These are phyloP conservation scores for Candida methanosorbosa DNA, from an alignment of 805 yeast species.

Conservation along the genomic window DNA sequence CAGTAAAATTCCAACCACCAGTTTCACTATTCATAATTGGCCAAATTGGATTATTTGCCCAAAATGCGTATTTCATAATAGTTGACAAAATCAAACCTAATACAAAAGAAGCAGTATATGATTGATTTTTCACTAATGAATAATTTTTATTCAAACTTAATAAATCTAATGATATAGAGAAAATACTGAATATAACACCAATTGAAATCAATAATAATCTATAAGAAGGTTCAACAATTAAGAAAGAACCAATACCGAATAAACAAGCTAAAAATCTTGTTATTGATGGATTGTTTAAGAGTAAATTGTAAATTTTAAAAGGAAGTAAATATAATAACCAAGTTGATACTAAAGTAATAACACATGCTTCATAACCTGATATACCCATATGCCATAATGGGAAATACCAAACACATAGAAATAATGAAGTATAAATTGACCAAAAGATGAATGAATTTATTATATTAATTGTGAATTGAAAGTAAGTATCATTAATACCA, in stretches of 20 bases:
- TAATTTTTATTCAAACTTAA: neutral
- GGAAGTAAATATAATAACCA: constrained; percentile 28
- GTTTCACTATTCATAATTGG: constrained; percentile 80
- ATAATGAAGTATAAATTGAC: constrained; percentile 74
- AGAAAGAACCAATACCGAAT: constrained; percentile 70
- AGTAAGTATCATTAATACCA: constrained; percentile 15
- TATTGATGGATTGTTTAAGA: constrained; percentile 33
- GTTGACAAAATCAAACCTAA: constrained; percentile 71
- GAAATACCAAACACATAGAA: constrained; percentile 90
- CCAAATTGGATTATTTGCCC: constrained; percentile 93
- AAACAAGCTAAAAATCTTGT: constrained; percentile 47
- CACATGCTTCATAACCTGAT: constrained; percentile 81
- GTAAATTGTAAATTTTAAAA: too few species aligned
- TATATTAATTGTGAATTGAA: constrained; percentile 34
- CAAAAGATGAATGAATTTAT: constrained; percentile 75
- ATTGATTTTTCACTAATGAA: constrained; percentile 21
- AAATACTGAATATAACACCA: constrained; percentile 56
- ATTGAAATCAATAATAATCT: constrained; percentile 58
- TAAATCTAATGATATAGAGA: constrained; percentile 32
- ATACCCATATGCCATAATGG: constrained; percentile 98
- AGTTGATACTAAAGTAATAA: constrained; percentile 53
- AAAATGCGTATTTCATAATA: constrained; percentile 63
- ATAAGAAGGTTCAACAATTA: constrained; percentile 56
- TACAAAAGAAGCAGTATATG: constrained; percentile 46
- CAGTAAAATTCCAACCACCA: constrained; percentile 79